Evolutionary conservation across 352 stramenopile genomes (phyloP), one percentile per base, ranked within the genome.

Genomic region (Phytopythium vexans): DNA sequence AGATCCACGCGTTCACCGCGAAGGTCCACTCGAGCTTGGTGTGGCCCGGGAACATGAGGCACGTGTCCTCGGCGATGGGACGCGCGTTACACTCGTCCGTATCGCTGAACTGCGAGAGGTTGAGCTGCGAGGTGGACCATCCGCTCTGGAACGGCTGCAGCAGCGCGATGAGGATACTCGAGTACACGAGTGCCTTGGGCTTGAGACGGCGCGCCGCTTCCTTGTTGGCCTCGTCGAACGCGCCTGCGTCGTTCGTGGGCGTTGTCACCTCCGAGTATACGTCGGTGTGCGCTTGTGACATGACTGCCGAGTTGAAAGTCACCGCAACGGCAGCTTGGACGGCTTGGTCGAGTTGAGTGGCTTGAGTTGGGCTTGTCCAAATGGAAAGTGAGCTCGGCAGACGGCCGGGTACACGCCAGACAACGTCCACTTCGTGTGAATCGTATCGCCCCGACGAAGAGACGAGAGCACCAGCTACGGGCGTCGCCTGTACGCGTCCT

Each of bases 41-140:
- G 42, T 57, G 51, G 15, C 51, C 51, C 0, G 51, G 51, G 40
- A 57, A 57, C 51, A 57, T 57, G 6, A 57, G 34, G 12, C 51
- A 57, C 15, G 51, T 57, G 43, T 49, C 43, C 43, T 49, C 43
- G 27, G 15, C 27, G 27, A 71, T 8, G 42, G 35, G 9, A 52
- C 58, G 46, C 58, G 54, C 54, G 46, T 49, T 38, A 35, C 69
- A 78, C 34, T 50, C 57, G 42, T 61, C 44, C 27, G 64, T 59
- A 54, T 69, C 55, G 50, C 71, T 58, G 39, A 67, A 77, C 12
- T 59, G 61, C 0, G 63, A 67, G 9, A 74, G 48, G 49, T 74
- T 76, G 39, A 83, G 56, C 52, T 86, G 75, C 10, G 68, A 73
- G 14, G 77, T 66, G 21, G 66, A 69, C 78, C 72, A 79, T 37